Evolutionary conservation across 495 filamentous ascomycete species (phyloP).

Genomic region (Chaetomium fimeti): DNA sequence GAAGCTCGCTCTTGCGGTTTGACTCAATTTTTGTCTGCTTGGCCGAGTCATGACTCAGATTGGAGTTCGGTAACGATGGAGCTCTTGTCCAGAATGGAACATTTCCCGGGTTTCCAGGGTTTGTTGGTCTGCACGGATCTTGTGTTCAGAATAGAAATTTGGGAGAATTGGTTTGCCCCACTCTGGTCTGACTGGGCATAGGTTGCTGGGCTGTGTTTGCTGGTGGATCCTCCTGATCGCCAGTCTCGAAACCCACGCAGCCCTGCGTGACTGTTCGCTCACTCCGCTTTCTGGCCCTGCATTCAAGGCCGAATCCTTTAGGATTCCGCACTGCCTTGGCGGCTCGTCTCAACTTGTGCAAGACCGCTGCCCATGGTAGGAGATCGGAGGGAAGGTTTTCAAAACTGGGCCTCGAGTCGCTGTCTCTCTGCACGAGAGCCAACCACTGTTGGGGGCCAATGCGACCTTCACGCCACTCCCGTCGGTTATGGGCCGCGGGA

Average conservation of each 20-base stretch:
- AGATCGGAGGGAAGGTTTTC: no score
- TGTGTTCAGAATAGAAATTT: neutral
- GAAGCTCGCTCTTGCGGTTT: no score
- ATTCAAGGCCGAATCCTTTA: neutral
- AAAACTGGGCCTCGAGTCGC: no score
- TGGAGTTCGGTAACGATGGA: no score
- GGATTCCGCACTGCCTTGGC: conserved; percentile 4
- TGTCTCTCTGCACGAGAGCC: no score
- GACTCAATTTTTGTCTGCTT: no score
- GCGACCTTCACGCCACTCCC: neutral
- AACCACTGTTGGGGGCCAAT: neutral
- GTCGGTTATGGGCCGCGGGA: neutral
- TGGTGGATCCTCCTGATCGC: neutral
- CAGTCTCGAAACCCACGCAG: neutral
- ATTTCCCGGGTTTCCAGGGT: neutral
- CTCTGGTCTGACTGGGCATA: no score
- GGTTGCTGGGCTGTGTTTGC: conserved; percentile 1
- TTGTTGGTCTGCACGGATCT: neutral
- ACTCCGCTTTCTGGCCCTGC: neutral
- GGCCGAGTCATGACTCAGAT: neutral
- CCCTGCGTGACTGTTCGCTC: neutral
- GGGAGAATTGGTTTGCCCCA: neutral
- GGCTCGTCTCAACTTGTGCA: neutral
- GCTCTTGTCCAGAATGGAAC: neutral
- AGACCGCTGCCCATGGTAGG: no score